Evolutionary conservation across 768 basidiomycete genomes (phyloP).

Genomic region (Ephemerocybe angulata): DNA sequence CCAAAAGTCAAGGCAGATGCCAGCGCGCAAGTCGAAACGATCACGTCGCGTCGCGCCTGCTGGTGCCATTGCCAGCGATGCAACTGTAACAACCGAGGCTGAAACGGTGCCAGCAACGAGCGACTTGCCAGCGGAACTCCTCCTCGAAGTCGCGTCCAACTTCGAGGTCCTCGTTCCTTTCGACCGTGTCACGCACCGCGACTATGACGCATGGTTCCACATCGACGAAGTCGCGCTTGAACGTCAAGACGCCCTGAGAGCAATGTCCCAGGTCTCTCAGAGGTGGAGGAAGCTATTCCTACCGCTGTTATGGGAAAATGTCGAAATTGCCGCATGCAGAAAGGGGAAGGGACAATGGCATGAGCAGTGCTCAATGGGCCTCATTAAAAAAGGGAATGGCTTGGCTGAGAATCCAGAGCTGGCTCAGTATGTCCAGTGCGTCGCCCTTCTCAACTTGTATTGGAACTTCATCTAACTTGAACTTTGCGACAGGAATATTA

Average conservation of each 20-base stretch:
- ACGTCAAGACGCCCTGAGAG: constrained; percentile 26
- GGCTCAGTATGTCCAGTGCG: constrained; percentile 24
- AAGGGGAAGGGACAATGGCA: constrained; percentile 19
- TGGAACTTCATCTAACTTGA: too few relatives aligned
- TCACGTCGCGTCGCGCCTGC: too few relatives aligned
- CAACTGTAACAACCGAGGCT: too few relatives aligned
- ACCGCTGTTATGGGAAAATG: constrained; percentile 6
- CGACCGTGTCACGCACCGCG: neutral
- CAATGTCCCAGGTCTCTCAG: constrained; percentile 31
- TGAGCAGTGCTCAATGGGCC: constrained; percentile 17
- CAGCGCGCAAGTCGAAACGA: too few relatives aligned
- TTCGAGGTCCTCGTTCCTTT: constrained; percentile 13
- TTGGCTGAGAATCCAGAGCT: constrained; percentile 19
- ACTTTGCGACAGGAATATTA: neutral
- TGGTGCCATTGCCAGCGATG: too few relatives aligned
- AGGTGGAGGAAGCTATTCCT: constrained; percentile 24
- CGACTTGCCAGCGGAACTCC: constrained; percentile 27
- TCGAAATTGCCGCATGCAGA: constrained; percentile 6
- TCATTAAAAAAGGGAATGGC: constrained; percentile 22
- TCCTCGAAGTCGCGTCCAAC: constrained; percentile 28
- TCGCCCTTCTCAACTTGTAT: too few relatives aligned
- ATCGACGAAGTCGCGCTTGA: constrained; percentile 16
- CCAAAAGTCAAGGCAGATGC: too few relatives aligned
- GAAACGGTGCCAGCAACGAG: too few relatives aligned
- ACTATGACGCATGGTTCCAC: too few relatives aligned